Conservation (phyloP, 2,329 filamentous ascomycete species). For the Monilinia laxa region DNA sequence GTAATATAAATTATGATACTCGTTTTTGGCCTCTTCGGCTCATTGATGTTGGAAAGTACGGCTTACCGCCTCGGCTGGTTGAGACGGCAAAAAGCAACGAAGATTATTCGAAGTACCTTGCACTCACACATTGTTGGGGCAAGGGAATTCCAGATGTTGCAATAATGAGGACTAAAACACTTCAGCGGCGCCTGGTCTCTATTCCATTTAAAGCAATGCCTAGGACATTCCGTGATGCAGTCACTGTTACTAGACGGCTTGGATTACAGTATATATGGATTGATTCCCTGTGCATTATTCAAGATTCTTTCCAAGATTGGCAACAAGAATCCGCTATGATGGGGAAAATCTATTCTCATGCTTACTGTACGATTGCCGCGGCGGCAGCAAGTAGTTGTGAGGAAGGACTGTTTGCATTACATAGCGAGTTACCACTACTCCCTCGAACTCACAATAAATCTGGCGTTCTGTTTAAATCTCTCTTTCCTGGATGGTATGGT, state of each 20-base stretch:
- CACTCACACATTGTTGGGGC: slow-evolving; percentile 25
- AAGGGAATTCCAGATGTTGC: slow-evolving; percentile 21
- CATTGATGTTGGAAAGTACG: slow-evolving; percentile 25
- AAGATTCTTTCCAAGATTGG: slow-evolving; percentile 28
- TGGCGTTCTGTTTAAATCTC: not conserved
- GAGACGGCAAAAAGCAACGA: slow-evolving; percentile 2
- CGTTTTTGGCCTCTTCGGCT: slow-evolving; percentile 26
- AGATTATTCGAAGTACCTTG: slow-evolving; percentile 19
- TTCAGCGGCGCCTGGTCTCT: slow-evolving; percentile 14
- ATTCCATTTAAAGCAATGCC: slow-evolving; percentile 21
- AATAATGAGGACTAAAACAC: slow-evolving; percentile 19
- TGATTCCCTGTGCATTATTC: slow-evolving; percentile 21
- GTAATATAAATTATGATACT: slow-evolving; percentile 24
- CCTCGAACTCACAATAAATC: not conserved
- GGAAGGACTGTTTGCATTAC: slow-evolving; percentile 16
- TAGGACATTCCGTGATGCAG: slow-evolving; percentile 20
- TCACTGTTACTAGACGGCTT: slow-evolving; percentile 19
- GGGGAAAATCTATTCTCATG: slow-evolving; percentile 27
- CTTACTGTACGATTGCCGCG: slow-evolving; percentile 26
- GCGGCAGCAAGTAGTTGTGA: slow-evolving; percentile 18
- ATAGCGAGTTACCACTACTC: slow-evolving; percentile 13
- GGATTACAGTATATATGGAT: slow-evolving; percentile 20
- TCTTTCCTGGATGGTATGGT: slow-evolving; percentile 16
- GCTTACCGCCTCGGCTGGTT: slow-evolving; percentile 20
- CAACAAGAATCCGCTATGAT: slow-evolving; percentile 27